phyloP scores from a whole-genome alignment of 2,329 filamentous ascomycete species.

The Trichoderma semiorbis region DNA sequence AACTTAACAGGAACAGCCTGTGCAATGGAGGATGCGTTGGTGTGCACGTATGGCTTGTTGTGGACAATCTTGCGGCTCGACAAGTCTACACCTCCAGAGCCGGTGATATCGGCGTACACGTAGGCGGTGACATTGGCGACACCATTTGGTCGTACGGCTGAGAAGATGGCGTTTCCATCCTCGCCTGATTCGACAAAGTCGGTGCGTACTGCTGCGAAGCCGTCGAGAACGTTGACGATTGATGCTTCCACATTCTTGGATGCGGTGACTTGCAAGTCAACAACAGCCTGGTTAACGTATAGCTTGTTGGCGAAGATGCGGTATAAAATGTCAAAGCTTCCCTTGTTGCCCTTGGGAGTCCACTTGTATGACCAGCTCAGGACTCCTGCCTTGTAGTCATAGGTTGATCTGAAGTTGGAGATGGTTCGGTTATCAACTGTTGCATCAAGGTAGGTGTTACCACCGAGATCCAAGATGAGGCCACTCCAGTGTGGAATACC shows the following conservation, averaged over 20 bases:
- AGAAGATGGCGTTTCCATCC: constrained; percentile 56
- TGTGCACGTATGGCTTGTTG: constrained; percentile 46
- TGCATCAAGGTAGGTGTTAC: constrained; percentile 55
- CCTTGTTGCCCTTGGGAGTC: constrained; percentile 47
- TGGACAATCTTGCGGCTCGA: constrained; percentile 42
- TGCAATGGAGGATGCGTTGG: constrained; percentile 62
- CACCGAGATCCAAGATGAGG: constrained; percentile 49
- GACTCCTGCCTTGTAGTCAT: constrained; percentile 61
- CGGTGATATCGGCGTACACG: constrained; percentile 44
- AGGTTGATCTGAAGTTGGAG: constrained; percentile 55
- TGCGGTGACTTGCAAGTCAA: constrained; percentile 60
- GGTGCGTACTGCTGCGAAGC: constrained; percentile 63
- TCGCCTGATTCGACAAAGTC: constrained; percentile 54
- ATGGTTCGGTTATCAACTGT: constrained; percentile 57
- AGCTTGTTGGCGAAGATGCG: constrained; percentile 64
- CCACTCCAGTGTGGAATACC: constrained; percentile 61
- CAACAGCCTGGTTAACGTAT: constrained; percentile 49
- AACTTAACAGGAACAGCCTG: constrained; percentile 56
- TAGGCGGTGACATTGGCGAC: constrained; percentile 59
- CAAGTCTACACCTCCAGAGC: constrained; percentile 33
- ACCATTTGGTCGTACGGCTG: constrained; percentile 60
- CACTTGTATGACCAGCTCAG: constrained; percentile 65
- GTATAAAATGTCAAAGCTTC: constrained; percentile 58
- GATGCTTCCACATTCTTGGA: constrained; percentile 51
- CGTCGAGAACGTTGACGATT: constrained; percentile 65